These are phyloP conservation scores for Phallus indusiatus DNA, from an alignment of 768 basidiomycete genomes.

Conservation along the genomic window DNA sequence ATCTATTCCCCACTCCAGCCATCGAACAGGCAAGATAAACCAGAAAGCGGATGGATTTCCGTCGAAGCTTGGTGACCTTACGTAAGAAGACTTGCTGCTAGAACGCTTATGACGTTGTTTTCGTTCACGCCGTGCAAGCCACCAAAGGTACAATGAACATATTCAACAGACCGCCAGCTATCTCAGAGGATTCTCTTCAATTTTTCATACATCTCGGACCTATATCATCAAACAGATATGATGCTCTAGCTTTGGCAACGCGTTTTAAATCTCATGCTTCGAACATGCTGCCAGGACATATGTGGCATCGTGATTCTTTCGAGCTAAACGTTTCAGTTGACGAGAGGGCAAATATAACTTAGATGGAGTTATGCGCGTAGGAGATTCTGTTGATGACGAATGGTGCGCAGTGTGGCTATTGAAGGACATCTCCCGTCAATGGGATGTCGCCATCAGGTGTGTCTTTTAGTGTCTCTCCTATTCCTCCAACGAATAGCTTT, in stretches of 20 bases:
- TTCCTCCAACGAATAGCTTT: neutral
- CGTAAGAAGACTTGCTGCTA: conserved; percentile 13
- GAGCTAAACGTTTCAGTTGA: conserved; percentile 58
- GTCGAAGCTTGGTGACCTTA: neutral
- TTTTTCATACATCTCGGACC: conserved; percentile 61
- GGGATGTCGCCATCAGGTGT: conserved; percentile 76
- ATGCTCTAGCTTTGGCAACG: conserved; percentile 56
- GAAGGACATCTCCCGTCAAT: conserved; percentile 61
- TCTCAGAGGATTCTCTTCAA: conserved; percentile 79
- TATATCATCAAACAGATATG: conserved; percentile 44
- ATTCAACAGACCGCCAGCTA: conserved; percentile 65
- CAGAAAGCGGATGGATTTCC: neutral
- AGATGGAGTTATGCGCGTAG: conserved; percentile 74
- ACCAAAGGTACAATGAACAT: conserved; percentile 40
- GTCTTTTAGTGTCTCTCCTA: conserved; percentile 12
- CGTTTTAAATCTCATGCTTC: conserved; percentile 53
- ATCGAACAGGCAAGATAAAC: neutral
- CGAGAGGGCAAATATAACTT: conserved; percentile 25
- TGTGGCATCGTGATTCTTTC: conserved; percentile 83
- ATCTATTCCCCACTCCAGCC: conserved; percentile 38
- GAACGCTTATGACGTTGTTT: conserved; percentile 7
- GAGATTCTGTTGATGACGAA: conserved; percentile 97
- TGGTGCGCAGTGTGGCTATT: conserved; percentile 93
- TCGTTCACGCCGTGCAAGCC: neutral
- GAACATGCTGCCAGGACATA: conserved; percentile 37